These are phyloP conservation scores for Aphanomyces euteiches DNA, from an alignment of 352 stramenopile species.

Conservation along the genomic window DNA sequence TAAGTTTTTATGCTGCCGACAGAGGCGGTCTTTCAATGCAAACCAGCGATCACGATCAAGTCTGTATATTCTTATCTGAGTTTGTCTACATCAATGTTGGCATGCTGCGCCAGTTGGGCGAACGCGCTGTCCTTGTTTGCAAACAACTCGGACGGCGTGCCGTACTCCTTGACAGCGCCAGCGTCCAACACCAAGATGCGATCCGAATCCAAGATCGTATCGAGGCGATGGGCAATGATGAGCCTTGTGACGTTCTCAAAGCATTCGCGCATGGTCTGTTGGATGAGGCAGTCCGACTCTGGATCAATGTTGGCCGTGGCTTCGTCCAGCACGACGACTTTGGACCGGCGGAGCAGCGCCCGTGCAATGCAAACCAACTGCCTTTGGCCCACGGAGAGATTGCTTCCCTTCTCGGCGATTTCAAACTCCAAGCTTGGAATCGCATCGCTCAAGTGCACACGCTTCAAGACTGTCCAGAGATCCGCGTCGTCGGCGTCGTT, in stretches of 20 bases:
- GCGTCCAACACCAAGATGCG: slow-evolving; percentile 44
- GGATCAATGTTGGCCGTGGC: slow-evolving; percentile 55
- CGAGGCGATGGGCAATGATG: slow-evolving; percentile 48
- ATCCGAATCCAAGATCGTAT: too few species aligned
- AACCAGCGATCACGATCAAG: too few species aligned
- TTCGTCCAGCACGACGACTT: slow-evolving; percentile 45
- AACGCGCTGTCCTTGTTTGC: neutral
- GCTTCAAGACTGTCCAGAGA: slow-evolving; percentile 23
- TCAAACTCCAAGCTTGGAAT: slow-evolving; percentile 23
- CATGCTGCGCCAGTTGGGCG: slow-evolving; percentile 1
- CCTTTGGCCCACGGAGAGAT: slow-evolving; percentile 73
- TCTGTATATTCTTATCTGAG: slow-evolving; percentile 15
- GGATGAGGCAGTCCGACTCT: slow-evolving; percentile 54
- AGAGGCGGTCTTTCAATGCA: too few species aligned
- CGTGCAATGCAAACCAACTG: slow-evolving; percentile 90
- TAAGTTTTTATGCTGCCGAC: too few species aligned
- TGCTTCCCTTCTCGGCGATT: slow-evolving; percentile 55
- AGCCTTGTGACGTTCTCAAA: slow-evolving; percentile 69
- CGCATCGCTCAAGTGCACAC: slow-evolving; percentile 45
- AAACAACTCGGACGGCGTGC: neutral
- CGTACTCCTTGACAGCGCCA: neutral
- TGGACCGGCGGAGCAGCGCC: slow-evolving; percentile 74
- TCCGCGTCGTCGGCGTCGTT: slow-evolving; percentile 32
- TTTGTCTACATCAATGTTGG: slow-evolving; percentile 26
- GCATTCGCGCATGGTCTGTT: slow-evolving; percentile 71